These are phyloP conservation scores for Tolypocladium sp. DNA, from an alignment of 2,329 filamentous ascomycete genomes.

Conservation along the genomic window DNA sequence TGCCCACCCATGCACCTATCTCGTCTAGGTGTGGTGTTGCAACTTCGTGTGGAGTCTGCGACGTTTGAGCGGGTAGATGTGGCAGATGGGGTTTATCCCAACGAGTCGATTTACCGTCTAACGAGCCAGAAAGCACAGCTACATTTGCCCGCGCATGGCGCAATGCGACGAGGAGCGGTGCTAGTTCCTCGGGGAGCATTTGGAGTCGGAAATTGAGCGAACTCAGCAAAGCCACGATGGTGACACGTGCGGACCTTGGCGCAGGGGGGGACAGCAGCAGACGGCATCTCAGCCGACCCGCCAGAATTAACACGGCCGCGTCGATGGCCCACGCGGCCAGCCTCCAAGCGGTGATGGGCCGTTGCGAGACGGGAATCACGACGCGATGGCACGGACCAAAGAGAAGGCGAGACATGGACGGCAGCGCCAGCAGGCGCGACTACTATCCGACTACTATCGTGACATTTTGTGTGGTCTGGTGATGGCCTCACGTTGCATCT, in stretches of 20 bases:
- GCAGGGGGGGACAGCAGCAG: not conserved
- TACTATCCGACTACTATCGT: not conserved
- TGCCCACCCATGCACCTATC: not conserved
- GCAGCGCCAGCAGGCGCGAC: not conserved
- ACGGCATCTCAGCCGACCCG: not conserved
- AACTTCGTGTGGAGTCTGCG: no score
- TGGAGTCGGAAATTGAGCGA: not conserved
- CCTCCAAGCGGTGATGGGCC: no score
- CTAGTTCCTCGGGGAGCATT: no score
- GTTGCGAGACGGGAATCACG: no score
- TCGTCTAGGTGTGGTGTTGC: no score
- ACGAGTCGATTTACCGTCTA: no score
- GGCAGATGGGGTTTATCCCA: not conserved
- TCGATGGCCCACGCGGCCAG: no score
- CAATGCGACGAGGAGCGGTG: no score
- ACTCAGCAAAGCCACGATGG: not conserved
- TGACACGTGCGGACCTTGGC: no score
- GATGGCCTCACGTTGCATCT: not conserved
- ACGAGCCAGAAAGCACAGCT: no score
- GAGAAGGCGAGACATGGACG: not conserved
- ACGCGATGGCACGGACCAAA: no score
- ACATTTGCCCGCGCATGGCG: no score
- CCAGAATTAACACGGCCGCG: not conserved
- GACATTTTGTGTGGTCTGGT: not conserved
- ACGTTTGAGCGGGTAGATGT: not conserved